Percentiles rank a stretch among this genome's conserved stretches.
These are phyloP conservation scores for Vigna radiata DNA, from an alignment of 306 rosid genomes.

Conservation along the genomic window DNA sequence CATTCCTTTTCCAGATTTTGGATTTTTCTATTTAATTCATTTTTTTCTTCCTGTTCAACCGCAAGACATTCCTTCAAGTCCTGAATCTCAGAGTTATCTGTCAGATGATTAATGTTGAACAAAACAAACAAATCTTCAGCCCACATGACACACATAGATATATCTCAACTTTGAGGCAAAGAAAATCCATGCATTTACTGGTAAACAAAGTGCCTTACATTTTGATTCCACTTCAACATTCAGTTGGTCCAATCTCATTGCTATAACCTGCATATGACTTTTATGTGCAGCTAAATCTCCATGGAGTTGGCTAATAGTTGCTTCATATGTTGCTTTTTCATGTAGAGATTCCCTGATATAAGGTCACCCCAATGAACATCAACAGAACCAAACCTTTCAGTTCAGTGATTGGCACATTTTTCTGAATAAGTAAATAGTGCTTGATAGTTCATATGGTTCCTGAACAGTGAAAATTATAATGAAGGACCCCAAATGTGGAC, in stretches of 20 bases:
- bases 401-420: conserved; percentile 4
- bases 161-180: neutral
- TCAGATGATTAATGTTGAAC: conserved; percentile 21
- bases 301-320: conserved; percentile 58
- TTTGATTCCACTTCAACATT: conserved; percentile 70
- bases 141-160: conserved; percentile 3
- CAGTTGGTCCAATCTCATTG: conserved; percentile 63
- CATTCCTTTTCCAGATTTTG: conserved; percentile 76
- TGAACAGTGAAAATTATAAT: too few relatives aligned
- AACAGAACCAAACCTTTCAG: conserved; percentile 5
- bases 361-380: conserved; percentile 18
- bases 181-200: conserved; percentile 6
- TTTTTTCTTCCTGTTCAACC: conserved; percentile 81
- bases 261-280: conserved; percentile 62
- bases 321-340: conserved; percentile 61
- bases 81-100: conserved; percentile 72
- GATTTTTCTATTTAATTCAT: conserved; percentile 54
- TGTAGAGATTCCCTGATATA: conserved; percentile 57
- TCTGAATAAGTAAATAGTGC: neutral
- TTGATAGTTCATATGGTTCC: neutral
- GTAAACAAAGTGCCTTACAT: conserved; percentile 57
- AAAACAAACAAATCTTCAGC: conserved; percentile 16
- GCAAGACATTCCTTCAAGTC: conserved; percentile 74
- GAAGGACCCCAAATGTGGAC: neutral
- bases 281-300: conserved; percentile 67